Conservation (phyloP, 345 rosid species). For the Gossypium sturtianum region DNA sequence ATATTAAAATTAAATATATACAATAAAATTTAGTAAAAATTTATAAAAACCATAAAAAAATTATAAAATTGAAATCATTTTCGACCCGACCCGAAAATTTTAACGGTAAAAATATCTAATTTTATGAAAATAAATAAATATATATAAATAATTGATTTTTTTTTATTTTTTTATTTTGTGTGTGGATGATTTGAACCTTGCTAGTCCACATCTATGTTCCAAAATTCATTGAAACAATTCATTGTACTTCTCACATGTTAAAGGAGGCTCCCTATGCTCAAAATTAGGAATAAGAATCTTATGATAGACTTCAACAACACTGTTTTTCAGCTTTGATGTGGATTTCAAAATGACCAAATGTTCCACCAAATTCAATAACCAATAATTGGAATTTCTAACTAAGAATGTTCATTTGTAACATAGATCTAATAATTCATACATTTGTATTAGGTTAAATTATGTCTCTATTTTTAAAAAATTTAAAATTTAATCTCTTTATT, state of each 20-base stretch:
- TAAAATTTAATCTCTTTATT: background rate
- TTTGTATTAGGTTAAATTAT: background rate
- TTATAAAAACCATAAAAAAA: too few relatives aligned
- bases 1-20: too few relatives aligned
- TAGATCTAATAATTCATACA: background rate
- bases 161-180: background rate
- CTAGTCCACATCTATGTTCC: background rate
- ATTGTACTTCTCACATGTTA: background rate
- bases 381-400: background rate
- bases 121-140: background rate
- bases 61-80: too few relatives aligned
- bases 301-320: background rate
- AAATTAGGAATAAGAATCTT: slow-evolving; percentile 8
- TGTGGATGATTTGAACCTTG: background rate
- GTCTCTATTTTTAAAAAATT: background rate
- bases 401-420: background rate
- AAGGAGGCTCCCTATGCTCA: background rate
- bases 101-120: background rate
- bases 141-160: background rate
- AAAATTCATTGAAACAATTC: background rate
- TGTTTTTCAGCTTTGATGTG: background rate
- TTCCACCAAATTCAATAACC: too few relatives aligned
- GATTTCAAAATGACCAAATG: background rate
- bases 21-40: too few relatives aligned
- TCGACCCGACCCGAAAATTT: too few relatives aligned